Percentiles rank a stretch among this genome's conserved stretches.
These are phyloP conservation scores for Rosa rugosa DNA, from an alignment of 306 rosid species.

Conservation along the genomic window DNA sequence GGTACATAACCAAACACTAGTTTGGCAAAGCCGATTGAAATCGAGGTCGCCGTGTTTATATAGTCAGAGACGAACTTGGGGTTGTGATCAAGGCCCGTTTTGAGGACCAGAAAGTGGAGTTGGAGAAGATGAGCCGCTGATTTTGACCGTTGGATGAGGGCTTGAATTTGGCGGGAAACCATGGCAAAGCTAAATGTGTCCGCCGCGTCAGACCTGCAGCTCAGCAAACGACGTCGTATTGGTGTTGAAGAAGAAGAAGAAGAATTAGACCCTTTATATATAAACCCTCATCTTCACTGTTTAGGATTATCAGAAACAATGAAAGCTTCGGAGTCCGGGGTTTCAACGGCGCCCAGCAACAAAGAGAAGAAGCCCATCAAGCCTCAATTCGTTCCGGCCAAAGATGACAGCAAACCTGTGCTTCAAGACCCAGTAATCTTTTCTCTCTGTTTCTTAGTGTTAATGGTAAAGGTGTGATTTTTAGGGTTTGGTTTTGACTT, in stretches of 20 bases:
- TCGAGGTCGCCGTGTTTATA: constrained; percentile 25
- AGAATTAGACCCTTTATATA: not conserved
- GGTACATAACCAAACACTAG: constrained; percentile 39
- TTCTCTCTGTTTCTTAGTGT: constrained; percentile 4
- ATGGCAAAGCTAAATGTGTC: not conserved
- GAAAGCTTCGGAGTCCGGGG: constrained; percentile 44
- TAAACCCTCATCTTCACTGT: not conserved
- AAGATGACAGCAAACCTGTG: constrained; percentile 80
- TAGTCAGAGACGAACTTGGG: constrained; percentile 25
- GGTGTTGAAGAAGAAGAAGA: no score
- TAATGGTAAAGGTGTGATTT: not conserved
- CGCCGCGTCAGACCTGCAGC: no score
- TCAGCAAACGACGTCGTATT: not conserved
- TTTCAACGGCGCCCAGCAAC: constrained; percentile 35
- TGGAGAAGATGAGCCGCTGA: constrained; percentile 35
- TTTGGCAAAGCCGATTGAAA: constrained; percentile 35
- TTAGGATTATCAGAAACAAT: constrained; percentile 17
- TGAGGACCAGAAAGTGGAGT: constrained; percentile 43
- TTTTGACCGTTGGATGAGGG: constrained; percentile 27
- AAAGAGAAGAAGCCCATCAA: constrained; percentile 34
- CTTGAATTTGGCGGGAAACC: constrained; percentile 29
- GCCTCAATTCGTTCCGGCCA: constrained; percentile 71
- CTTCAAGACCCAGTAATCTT: constrained; percentile 82
- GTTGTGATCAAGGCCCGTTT: constrained; percentile 36
- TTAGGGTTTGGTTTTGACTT: not conserved